phyloP scores from a whole-genome alignment of 768 basidiomycete species.

The Imleria badia region DNA sequence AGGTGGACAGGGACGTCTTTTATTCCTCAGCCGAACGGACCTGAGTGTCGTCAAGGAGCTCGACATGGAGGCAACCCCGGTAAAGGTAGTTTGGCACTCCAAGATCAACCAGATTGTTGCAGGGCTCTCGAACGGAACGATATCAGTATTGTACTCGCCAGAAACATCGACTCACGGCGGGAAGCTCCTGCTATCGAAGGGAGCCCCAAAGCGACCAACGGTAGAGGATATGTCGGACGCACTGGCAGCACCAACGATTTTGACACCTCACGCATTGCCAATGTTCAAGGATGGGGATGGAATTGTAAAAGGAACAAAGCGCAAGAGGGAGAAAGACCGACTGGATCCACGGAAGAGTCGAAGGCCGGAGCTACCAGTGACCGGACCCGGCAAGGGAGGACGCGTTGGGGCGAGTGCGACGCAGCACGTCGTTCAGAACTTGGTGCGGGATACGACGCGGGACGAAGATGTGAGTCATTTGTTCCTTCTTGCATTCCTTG shows the following conservation, averaged over 20 bases:
- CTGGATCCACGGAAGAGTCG: conserved; percentile 89
- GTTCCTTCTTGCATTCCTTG: conserved; percentile 12
- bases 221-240: conserved; percentile 90
- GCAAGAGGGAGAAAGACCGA: conserved; percentile 87
- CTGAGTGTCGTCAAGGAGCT: conserved; percentile 68
- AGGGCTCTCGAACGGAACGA: conserved; percentile 83
- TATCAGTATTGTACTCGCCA: conserved; percentile 92
- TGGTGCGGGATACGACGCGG: conserved; percentile 87
- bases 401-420: conserved; percentile 96
- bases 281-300: conserved; percentile 84
- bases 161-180: conserved; percentile 87
- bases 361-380: conserved; percentile 89
- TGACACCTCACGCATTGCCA: conserved; percentile 88
- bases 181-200: conserved; percentile 84
- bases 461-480: conserved; percentile 88
- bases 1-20: conserved; percentile 66
- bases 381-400: conserved; percentile 91
- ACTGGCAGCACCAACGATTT: conserved; percentile 80
- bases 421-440: conserved; percentile 92
- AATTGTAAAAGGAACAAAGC: conserved; percentile 72
- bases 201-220: conserved; percentile 78
- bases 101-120: conserved; percentile 96
- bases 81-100: conserved; percentile 92
- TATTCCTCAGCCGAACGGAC: conserved; percentile 70
- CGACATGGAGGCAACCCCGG: conserved; percentile 74